phyloP scores from a whole-genome alignment of 2,329 filamentous ascomycete species.

The Ambrosiella xylebori region DNA sequence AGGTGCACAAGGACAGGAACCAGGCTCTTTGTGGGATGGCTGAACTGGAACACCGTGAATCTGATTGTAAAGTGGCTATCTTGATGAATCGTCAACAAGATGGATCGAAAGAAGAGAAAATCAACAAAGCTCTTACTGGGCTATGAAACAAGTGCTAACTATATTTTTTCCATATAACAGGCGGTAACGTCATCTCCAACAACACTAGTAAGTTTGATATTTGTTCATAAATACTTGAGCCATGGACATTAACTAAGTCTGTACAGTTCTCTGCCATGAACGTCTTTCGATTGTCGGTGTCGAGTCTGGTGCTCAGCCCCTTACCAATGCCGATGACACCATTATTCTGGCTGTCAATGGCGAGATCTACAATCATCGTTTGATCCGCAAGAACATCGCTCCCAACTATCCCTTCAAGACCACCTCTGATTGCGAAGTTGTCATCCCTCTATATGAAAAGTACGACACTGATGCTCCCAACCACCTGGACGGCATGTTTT shows the following conservation, averaged over 20 bases:
- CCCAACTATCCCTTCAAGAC: slow-evolving; percentile 92
- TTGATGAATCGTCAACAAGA: no score
- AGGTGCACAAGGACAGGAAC: no score
- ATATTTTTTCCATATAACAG: slow-evolving; percentile 27
- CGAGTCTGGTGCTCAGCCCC: slow-evolving; percentile 86
- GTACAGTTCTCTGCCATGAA: slow-evolving; percentile 79
- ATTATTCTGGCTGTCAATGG: slow-evolving; percentile 94
- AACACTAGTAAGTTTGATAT: slow-evolving; percentile 56
- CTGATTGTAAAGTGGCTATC: no score
- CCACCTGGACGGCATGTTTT: slow-evolving; percentile 97
- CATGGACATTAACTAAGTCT: background rate
- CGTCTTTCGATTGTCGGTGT: slow-evolving; percentile 95
- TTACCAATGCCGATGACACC: slow-evolving; percentile 77
- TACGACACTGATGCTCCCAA: slow-evolving; percentile 84
- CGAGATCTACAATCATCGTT: slow-evolving; percentile 98
- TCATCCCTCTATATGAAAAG: slow-evolving; percentile 91
- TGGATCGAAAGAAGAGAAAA: background rate
- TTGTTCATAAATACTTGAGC: background rate
- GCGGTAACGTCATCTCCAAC: slow-evolving; percentile 76
- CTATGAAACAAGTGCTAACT: slow-evolving; percentile 14
- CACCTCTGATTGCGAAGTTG: slow-evolving; percentile 94
- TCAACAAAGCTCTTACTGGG: background rate
- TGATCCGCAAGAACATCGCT: slow-evolving; percentile 75
- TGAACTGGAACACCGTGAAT: background rate
- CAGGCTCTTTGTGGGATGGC: background rate